Base-by-base conservation (phyloP, 352 stramenopile genomes). In the Pythium myriotylum region DNA sequence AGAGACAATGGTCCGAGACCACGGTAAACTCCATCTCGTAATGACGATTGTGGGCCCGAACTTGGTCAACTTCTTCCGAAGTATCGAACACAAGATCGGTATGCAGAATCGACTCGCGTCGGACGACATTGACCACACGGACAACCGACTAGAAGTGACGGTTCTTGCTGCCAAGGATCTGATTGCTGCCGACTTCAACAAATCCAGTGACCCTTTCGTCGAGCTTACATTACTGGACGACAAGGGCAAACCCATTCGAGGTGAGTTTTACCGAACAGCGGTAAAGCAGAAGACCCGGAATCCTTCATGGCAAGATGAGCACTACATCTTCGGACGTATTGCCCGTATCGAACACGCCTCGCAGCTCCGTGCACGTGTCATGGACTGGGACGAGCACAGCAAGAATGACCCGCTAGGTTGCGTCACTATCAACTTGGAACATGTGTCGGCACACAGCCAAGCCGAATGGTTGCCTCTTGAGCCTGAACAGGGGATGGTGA, bases 21-120 rank as follows among this genome's bases (percentile, higher is more conserved):
- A 85, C 45, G 83, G 83, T 16, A 76, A 92, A n/a, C 54, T 92
- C 12, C 80, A 72, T 37, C 61, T 92, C 39, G 50, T 79, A 24
- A 92, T 92, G 83, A 87, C 65, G 48, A 58, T 92, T 22, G 62
- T 67, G 5, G 83, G 83, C 5, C 74, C 77, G 12, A 89, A 89
- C 49, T 63, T 92, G 20, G 73, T 88, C 17, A 66, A 82, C 27
- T 90, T 92, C 29, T 84, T 92, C 56, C 78, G 78, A 43, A 81
- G 62, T 22, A 37, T 72, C 9, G 65, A 80, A 22, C 29, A 67
- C 33, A 68, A 67, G 7, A 65, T 87, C 20, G 64, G 66, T 1
- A 63, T 72, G 2, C 70, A 73, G 40, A 81, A 54, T 33, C 74
- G 67, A 12, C 77, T 85, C 6, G 77, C 77, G n/a, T 82, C 71